Conservation (phyloP, 176 grass and related monocot species). For the Ensete glaucum region DNA sequence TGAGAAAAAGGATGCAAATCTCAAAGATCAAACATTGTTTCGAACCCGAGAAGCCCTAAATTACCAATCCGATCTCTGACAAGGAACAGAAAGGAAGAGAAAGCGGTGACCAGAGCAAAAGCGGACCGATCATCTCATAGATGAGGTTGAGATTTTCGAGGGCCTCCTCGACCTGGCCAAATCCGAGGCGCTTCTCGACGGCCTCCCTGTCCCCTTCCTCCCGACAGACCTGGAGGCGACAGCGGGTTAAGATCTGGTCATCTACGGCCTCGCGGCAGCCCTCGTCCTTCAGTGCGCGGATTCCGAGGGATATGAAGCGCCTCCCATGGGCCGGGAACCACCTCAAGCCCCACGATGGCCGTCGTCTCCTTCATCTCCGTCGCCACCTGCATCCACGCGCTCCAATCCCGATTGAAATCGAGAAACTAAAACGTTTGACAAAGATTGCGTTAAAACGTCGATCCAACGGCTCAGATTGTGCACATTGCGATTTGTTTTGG, state of each 20-base stretch:
- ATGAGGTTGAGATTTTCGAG: neutral
- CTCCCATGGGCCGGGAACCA: constrained; percentile 25
- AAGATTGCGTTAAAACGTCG: no score
- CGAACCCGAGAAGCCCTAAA: no score
- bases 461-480: no score
- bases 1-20: no score
- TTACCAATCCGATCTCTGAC: no score
- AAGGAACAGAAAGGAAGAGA: neutral
- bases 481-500: no score
- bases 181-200: neutral
- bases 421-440: no score
- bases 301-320: neutral
- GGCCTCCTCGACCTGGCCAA: constrained; percentile 1
- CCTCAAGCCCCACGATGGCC: constrained; percentile 70
- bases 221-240: constrained; percentile 23
- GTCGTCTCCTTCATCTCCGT: constrained; percentile 67
- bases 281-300: constrained; percentile 26
- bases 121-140: neutral
- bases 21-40: no score
- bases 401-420: constrained; percentile 16
- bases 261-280: constrained; percentile 60
- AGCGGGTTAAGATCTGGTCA: constrained; percentile 32
- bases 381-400: constrained; percentile 29
- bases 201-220: constrained; percentile 67
- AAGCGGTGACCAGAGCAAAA: neutral